Percentiles rank a stretch among this genome's conserved stretches.
Conservation (phyloP, 352 stramenopile species). For the Pythium volutum region DNA sequence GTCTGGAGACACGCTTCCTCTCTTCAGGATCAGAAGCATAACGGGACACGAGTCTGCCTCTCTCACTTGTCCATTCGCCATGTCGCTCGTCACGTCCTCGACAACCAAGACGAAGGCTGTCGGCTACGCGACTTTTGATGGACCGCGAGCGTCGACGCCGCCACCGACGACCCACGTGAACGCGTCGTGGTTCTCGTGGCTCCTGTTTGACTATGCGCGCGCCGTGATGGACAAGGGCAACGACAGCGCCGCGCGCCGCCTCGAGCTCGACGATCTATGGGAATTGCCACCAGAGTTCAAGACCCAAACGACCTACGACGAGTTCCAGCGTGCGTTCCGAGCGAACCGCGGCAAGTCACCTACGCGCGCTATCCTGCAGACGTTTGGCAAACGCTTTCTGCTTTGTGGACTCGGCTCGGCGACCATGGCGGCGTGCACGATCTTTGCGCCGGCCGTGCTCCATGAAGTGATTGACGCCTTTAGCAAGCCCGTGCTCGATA, state of each 20-base stretch:
- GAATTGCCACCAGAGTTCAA: neutral
- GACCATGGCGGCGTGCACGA: conserved; percentile 4
- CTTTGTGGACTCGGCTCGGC: conserved; percentile 15
- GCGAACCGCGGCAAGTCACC: neutral
- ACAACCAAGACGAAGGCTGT: no score
- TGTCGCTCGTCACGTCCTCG: no score
- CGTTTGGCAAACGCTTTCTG: conserved; percentile 15
- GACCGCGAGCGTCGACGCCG: no score
- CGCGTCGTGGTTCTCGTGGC: conserved; percentile 10
- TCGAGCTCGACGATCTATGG: conserved; percentile 16
- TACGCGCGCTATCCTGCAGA: neutral
- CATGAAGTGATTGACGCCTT: conserved; percentile 30
- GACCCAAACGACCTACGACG: neutral
- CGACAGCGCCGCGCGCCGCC: neutral
- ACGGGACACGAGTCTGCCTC: no score
- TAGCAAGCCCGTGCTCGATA: conserved; percentile 13
- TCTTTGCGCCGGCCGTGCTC: conserved; percentile 25
- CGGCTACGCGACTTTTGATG: no score
- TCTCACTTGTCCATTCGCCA: no score
- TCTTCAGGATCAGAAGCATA: no score
- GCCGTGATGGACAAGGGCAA: conserved; percentile 1
- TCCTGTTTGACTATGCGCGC: conserved; percentile 8
- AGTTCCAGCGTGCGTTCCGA: neutral
- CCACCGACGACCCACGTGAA: neutral
- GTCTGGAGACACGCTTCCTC: no score